Percentiles rank a stretch among this genome's conserved stretches.
These are phyloP conservation scores for Yueomyces sp. DNA, from an alignment of 805 yeast genomes.

Conservation along the genomic window DNA sequence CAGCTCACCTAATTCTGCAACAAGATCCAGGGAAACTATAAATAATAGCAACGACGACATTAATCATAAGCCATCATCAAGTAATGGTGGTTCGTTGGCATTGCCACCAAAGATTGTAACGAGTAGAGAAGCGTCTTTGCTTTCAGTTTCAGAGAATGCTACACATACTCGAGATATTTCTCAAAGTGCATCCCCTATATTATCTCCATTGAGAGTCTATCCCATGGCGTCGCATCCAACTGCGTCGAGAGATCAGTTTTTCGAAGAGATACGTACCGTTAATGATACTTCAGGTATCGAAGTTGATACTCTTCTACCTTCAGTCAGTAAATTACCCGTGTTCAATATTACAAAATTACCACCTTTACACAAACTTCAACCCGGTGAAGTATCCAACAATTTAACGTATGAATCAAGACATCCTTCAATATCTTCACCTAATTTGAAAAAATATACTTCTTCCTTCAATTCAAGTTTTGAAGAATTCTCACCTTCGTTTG, in stretches of 20 bases:
- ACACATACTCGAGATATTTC: background rate
- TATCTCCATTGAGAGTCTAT: too few relatives aligned
- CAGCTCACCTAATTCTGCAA: background rate
- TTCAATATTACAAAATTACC: background rate
- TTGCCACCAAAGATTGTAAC: background rate
- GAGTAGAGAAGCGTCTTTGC: background rate
- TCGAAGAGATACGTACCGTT: too few relatives aligned
- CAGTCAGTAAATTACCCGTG: background rate
- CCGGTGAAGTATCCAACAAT: background rate
- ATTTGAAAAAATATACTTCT: constrained; percentile 18
- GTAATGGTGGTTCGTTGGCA: background rate
- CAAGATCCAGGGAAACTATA: background rate
- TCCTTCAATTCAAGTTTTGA: constrained; percentile 25
- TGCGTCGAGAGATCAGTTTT: too few relatives aligned
- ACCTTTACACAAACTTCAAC: background rate
- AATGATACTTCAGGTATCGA: too few relatives aligned
- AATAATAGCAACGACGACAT: too few relatives aligned
- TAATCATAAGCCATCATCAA: background rate
- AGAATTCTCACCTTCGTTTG: constrained; percentile 15
- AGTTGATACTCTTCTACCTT: background rate
- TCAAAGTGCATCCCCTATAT: background rate
- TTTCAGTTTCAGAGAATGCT: background rate
- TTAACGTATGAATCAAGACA: background rate
- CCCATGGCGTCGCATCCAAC: background rate
- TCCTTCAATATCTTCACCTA: constrained; percentile 8